These are phyloP conservation scores for Penicillium verhagenii DNA, from an alignment of 495 filamentous ascomycete genomes.

Conservation along the genomic window DNA sequence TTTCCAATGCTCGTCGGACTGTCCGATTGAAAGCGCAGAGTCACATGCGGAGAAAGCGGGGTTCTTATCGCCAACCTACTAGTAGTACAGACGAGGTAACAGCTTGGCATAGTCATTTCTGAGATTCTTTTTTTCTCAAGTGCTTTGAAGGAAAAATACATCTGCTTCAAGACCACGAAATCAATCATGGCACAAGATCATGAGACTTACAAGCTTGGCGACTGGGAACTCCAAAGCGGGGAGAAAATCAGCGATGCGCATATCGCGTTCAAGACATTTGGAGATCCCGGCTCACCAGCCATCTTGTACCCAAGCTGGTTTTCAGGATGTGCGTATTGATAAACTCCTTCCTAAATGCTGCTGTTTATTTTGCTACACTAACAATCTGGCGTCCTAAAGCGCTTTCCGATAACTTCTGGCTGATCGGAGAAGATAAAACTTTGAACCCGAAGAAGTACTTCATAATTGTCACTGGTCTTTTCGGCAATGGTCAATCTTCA, in stretches of 20 bases:
- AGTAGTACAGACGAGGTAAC: not conserved
- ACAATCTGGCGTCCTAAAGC: conserved; percentile 21
- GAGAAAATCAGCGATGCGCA: conserved; percentile 54
- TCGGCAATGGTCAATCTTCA: conserved; percentile 71
- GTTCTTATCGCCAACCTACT: conserved; percentile 12
- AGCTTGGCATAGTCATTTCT: not conserved
- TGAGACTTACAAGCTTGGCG: conserved; percentile 55
- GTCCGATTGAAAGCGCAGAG: conserved; percentile 9
- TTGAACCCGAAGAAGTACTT: conserved; percentile 63
- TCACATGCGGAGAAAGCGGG: conserved; percentile 22
- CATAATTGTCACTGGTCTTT: conserved; percentile 68
- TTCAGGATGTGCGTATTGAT: conserved; percentile 50
- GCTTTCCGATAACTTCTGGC: conserved; percentile 65
- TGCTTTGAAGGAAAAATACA: not conserved
- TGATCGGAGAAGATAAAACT: conserved; percentile 60
- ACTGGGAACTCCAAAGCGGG: conserved; percentile 62
- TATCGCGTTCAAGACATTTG: conserved; percentile 72
- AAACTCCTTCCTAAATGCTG: not conserved
- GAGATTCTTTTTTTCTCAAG: not conserved
- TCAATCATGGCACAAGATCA: conserved; percentile 39
- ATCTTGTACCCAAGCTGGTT: conserved; percentile 75
- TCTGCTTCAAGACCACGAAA: not conserved
- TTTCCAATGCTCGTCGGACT: not conserved
- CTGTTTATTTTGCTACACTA: not conserved
- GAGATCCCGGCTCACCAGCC: conserved; percentile 57